Evolutionary conservation across 1,284 basidiomycete species (phyloP).

Genomic region (Ceratobasidium papillatum): DNA sequence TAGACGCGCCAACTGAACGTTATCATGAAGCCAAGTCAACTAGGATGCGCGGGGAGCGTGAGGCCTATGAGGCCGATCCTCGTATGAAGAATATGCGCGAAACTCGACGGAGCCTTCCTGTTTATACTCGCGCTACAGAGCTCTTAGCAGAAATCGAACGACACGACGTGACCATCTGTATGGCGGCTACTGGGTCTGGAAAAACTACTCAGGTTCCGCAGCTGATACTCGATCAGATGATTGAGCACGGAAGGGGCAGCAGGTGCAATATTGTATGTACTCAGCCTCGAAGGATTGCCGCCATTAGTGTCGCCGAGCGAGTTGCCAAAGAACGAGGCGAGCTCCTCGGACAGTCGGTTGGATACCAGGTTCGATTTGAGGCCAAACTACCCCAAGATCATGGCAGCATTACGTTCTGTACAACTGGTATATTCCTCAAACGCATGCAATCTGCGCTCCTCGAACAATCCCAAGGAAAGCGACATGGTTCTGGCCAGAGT

Average conservation of each 20-base stretch:
- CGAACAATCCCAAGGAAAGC: constrained; percentile 50
- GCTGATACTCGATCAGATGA: constrained; percentile 87
- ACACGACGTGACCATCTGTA: constrained; percentile 90
- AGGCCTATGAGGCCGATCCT: constrained; percentile 72
- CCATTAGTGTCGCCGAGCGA: constrained; percentile 91
- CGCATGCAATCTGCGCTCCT: constrained; percentile 83
- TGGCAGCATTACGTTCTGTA: constrained; percentile 93
- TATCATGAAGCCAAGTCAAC: constrained; percentile 65
- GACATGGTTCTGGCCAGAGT: constrained; percentile 50
- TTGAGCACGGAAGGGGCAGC: constrained; percentile 80
- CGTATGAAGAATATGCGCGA: constrained; percentile 72
- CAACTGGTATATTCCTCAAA: constrained; percentile 91
- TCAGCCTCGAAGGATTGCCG: constrained; percentile 91
- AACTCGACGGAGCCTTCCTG: constrained; percentile 74
- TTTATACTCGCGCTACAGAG: constrained; percentile 71
- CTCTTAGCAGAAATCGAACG: constrained; percentile 75
- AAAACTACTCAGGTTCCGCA: constrained; percentile 98
- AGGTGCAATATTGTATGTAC: constrained; percentile 93
- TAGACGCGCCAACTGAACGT: constrained; percentile 50
- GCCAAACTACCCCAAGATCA: constrained; percentile 80
- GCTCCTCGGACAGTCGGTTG: constrained; percentile 74
- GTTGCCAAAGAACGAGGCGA: constrained; percentile 92
- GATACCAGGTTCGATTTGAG: constrained; percentile 95
- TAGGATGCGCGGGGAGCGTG: constrained; percentile 63
- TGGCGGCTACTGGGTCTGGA: constrained; percentile 95